phyloP scores from a whole-genome alignment of 1,284 basidiomycete genomes.

The Ceratobasidium sp. region DNA sequence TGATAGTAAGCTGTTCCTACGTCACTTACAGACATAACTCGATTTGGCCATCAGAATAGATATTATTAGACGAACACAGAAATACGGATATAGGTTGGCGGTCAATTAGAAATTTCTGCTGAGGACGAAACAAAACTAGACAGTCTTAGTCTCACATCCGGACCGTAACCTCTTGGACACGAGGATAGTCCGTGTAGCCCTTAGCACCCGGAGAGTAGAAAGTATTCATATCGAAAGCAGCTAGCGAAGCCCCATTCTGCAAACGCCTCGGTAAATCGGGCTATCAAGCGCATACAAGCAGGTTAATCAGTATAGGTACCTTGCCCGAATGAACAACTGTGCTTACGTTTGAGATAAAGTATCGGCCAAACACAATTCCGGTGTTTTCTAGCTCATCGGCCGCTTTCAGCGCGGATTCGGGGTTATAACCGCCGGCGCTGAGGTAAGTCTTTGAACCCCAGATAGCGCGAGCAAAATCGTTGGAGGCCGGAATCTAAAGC shows the following conservation, averaged over 20 bases:
- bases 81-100: no score
- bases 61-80: no score
- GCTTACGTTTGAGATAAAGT: slow-evolving; percentile 55
- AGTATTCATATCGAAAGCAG: slow-evolving; percentile 53
- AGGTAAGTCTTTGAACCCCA: slow-evolving; percentile 49
- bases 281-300: slow-evolving; percentile 45
- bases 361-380: slow-evolving; percentile 55
- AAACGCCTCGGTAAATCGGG: slow-evolving; percentile 58
- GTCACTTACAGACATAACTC: no score
- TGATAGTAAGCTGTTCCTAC: no score
- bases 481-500: not conserved
- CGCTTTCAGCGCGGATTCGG: slow-evolving; percentile 48
- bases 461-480: slow-evolving; percentile 22
- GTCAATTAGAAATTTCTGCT: no score
- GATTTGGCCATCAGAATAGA: no score
- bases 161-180: slow-evolving; percentile 24
- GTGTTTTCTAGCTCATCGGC: slow-evolving; percentile 53
- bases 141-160: not conserved
- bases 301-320: not conserved
- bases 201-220: slow-evolving; percentile 49
- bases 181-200: slow-evolving; percentile 50
- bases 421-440: slow-evolving; percentile 53
- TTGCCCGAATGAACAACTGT: not conserved
- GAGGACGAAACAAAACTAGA: no score
- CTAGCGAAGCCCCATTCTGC: slow-evolving; percentile 51